Conservation (phyloP, 2,329 filamentous ascomycete species). For the Colletotrichum sp. region DNA sequence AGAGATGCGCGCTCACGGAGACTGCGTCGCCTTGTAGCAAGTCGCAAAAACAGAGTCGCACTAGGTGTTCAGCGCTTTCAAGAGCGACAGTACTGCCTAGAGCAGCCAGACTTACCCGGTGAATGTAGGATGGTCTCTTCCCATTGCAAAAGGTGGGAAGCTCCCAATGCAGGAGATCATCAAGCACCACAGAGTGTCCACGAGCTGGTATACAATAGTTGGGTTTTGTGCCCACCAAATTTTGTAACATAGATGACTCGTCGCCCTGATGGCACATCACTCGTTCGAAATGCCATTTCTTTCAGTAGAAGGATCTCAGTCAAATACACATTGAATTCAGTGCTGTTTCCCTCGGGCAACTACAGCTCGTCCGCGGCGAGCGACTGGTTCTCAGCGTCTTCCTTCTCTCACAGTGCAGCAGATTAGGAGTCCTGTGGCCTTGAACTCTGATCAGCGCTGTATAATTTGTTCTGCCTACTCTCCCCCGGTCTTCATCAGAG, state of each 20-base stretch:
- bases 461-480: neutral
- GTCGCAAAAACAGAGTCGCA: neutral
- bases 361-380: neutral
- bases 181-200: neutral
- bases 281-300: neutral
- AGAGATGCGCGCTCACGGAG: neutral
- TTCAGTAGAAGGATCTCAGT: neutral
- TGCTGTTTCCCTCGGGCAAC: neutral
- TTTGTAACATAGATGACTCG: neutral
- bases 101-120: neutral
- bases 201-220: neutral
- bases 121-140: neutral
- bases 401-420: neutral
- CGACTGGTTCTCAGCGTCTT: neutral
- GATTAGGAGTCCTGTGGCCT: neutral
- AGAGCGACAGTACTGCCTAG: neutral
- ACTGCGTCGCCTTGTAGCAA: neutral
- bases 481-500: neutral
- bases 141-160: neutral
- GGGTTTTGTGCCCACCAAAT: neutral
- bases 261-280: neutral
- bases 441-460: neutral
- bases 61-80: neutral
- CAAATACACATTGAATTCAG: neutral
- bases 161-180: neutral